Evolutionary conservation across 768 basidiomycete species (phyloP).

Genomic region (Lactarius tabidus): DNA sequence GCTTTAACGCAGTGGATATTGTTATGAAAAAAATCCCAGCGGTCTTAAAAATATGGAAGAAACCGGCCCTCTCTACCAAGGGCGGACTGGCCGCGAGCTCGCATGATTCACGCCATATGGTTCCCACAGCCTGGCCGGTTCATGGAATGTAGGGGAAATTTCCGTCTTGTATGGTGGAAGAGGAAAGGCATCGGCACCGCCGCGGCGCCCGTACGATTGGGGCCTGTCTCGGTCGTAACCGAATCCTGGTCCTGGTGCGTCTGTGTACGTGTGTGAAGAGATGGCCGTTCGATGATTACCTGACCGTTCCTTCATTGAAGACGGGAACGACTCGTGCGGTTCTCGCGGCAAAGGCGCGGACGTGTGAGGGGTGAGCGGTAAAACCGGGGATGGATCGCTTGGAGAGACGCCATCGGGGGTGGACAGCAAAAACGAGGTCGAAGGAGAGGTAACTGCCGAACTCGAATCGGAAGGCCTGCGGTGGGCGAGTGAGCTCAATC

Average conservation of each 20-base stretch:
- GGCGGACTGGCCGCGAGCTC: conserved; percentile 23
- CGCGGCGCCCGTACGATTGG: conserved; percentile 1
- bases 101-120: conserved; percentile 12
- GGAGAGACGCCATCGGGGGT: conserved; percentile 23
- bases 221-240: conserved; percentile 11
- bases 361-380: conserved; percentile 18
- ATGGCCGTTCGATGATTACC: conserved; percentile 11
- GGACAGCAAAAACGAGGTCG: conserved; percentile 23
- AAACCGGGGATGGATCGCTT: conserved; percentile 25
- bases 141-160: not conserved
- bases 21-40: not conserved
- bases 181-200: conserved; percentile 2
- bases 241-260: conserved; percentile 6
- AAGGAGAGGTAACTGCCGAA: conserved; percentile 23
- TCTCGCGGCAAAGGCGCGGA: conserved; percentile 12
- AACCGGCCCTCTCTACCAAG: conserved; percentile 19
- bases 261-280: conserved; percentile 9
- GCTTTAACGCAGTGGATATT: not conserved
- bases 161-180: not conserved
- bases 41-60: not conserved
- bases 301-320: conserved; percentile 3
- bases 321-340: conserved; percentile 1
- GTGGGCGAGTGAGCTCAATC: conserved; percentile 8
- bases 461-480: conserved; percentile 19
- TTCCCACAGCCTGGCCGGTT: conserved; percentile 10